Conservation (phyloP, 257 asterid species). For the Plantago major region DNA sequence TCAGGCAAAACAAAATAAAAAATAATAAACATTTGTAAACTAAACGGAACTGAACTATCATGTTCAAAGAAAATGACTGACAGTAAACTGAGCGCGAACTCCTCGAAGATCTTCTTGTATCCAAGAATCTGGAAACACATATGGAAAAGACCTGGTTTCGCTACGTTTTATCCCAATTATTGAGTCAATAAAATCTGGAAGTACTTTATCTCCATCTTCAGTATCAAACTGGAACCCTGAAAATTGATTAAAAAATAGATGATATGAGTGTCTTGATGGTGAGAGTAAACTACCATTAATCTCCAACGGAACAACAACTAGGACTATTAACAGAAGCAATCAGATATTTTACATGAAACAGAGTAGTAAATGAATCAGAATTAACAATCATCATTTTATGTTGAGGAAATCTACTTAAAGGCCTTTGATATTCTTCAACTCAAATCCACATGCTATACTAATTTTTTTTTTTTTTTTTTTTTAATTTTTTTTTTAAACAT, state of each 20-base stretch:
- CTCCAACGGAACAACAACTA: background rate
- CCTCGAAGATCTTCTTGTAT: constrained; percentile 90
- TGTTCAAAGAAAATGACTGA: constrained; percentile 33
- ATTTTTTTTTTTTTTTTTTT: no score
- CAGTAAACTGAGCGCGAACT: constrained; percentile 77
- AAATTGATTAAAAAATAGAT: constrained; percentile 1
- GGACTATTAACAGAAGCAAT: no score
- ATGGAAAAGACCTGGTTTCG: constrained; percentile 74
- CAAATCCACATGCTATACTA: no score
- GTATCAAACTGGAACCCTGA: constrained; percentile 94
- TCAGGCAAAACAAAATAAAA: background rate
- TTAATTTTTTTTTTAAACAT: no score
- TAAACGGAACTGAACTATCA: constrained; percentile 2
- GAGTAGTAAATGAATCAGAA: no score
- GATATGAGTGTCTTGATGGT: constrained; percentile 3
- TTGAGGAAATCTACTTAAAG: no score
- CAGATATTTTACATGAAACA: no score
- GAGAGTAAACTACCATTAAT: constrained; percentile 9
- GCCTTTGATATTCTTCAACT: no score
- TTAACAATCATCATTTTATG: no score
- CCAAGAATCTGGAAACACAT: constrained; percentile 88
- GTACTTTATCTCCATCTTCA: constrained; percentile 82
- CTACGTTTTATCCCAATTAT: constrained; percentile 65
- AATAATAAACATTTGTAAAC: background rate
- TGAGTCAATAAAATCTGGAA: constrained; percentile 72